Base-by-base conservation (phyloP, 352 stramenopile species). In the Globisporangium heterothallicum region DNA sequence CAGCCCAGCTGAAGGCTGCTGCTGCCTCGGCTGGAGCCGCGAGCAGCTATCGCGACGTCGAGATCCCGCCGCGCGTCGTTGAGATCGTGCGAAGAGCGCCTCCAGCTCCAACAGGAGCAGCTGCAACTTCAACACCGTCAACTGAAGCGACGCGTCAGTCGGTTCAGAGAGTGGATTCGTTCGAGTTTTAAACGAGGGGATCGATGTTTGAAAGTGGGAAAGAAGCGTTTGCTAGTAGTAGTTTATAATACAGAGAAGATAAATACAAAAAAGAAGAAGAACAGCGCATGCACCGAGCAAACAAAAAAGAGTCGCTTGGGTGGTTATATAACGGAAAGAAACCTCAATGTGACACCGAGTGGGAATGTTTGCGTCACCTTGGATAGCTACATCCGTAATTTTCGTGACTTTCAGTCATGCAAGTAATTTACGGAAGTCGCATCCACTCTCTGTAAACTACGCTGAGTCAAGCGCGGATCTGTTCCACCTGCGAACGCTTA, bases 51-150 rank as follows among this genome's bases (percentile, higher is more conserved):
- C 41, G 27, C n/a, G 41, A 58, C 1, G 34, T 54, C 5, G 44
- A 54, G 21, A 40, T 53, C 13, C 55, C 36, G 16, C 42, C 46
- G 30, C 55, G 55, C 4, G 55, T 56, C 7, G 55, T 56, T 4
- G 55, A 61, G 30, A 30, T 61, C 42, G 65, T n/a, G 12, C 49
- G 48, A 2, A 36, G 36, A 29, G 48, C 45, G 13, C 2, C 34
- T 42, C 36, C 29, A 13, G 29, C 30, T 6, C 18, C 29, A 34
- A 10, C 29, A 10, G 29, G 6, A 12, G 9, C 30, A 36, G 30
- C 5, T 16, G 30, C 30, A 36, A 16, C 32, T 18, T 3, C 12
- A 3, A 16, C 29, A 12, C 29, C 29, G 29, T n/a, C n/a, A n/a
- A n/a, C n/a, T n/a, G 29, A 34, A 10, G 6, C 6, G 29, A 6